phyloP scores from a whole-genome alignment of 148 eudicot genomes.

The Vaccinium corymbosum region DNA sequence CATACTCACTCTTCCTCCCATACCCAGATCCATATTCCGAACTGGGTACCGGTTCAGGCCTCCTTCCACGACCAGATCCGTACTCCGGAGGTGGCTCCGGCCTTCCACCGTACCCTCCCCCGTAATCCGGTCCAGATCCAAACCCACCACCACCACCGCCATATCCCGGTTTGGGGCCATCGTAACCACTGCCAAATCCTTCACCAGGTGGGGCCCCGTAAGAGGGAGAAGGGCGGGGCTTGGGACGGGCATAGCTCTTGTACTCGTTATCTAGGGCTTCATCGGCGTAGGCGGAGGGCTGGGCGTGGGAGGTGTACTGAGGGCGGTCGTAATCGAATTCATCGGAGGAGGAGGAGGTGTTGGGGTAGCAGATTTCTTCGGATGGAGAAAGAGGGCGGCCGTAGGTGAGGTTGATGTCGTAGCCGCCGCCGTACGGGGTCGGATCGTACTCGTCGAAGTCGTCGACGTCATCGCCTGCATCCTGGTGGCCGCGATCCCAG shows the following conservation, averaged over 20 bases:
- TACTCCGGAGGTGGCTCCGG: slow-evolving; percentile 15
- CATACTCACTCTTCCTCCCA: slow-evolving; percentile 26
- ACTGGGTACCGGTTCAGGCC: slow-evolving; percentile 1
- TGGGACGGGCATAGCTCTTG: slow-evolving; percentile 65
- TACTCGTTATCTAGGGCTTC: slow-evolving; percentile 75
- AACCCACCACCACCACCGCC: slow-evolving; percentile 7
- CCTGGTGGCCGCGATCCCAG: slow-evolving; percentile 56
- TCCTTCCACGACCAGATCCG: slow-evolving; percentile 17
- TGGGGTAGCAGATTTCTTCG: slow-evolving; percentile 71
- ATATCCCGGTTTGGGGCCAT: slow-evolving; percentile 17
- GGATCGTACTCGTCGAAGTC: slow-evolving; percentile 85
- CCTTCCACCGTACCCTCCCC: slow-evolving; percentile 19
- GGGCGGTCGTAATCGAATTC: slow-evolving; percentile 66
- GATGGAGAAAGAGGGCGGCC: slow-evolving; percentile 80
- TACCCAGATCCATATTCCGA: slow-evolving; percentile 27
- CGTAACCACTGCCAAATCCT: slow-evolving; percentile 15
- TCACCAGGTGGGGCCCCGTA: slow-evolving; percentile 8
- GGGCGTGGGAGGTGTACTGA: slow-evolving; percentile 54
- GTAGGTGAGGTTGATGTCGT: slow-evolving; percentile 67
- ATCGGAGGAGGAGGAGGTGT: slow-evolving; percentile 37
- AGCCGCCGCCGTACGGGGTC: slow-evolving; percentile 88
- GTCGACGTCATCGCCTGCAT: slow-evolving; percentile 44
- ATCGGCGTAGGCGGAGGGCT: slow-evolving; percentile 66
- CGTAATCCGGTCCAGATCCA: slow-evolving; percentile 20
- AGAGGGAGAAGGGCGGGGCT: slow-evolving; percentile 33